These are phyloP conservation scores for Vigna radiata DNA, from an alignment of 306 rosid species.

Conservation along the genomic window DNA sequence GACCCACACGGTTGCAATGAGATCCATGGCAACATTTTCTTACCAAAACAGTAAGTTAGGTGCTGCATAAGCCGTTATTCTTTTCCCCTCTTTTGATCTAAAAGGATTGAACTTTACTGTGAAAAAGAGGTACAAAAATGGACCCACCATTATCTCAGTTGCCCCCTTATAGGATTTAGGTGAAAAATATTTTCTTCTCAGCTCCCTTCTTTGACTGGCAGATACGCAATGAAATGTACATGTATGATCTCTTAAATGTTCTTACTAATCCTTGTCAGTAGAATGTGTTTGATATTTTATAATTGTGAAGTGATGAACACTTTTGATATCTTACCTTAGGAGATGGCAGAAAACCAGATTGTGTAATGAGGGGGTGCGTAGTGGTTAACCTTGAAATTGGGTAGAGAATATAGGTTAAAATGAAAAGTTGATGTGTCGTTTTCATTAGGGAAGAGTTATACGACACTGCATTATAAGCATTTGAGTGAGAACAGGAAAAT, in stretches of 20 bases:
- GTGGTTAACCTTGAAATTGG: slow-evolving; percentile 43
- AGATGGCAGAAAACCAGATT: slow-evolving; percentile 33
- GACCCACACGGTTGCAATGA: slow-evolving; percentile 65
- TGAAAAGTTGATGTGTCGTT: slow-evolving; percentile 46
- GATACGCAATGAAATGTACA: slow-evolving; percentile 29
- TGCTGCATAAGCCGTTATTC: slow-evolving; percentile 49
- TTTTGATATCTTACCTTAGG: slow-evolving; percentile 17
- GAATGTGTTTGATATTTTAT: background rate
- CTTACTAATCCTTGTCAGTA: background rate
- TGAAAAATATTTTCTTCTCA: slow-evolving; percentile 11
- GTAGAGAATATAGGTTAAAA: slow-evolving; percentile 48
- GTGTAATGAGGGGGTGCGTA: slow-evolving; percentile 37
- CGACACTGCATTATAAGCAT: slow-evolving; percentile 48
- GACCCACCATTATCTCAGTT: slow-evolving; percentile 66
- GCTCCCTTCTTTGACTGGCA: slow-evolving; percentile 54
- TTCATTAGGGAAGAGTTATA: slow-evolving; percentile 38
- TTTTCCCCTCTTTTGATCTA: slow-evolving; percentile 41
- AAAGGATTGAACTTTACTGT: slow-evolving; percentile 37
- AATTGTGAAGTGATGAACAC: slow-evolving; percentile 9
- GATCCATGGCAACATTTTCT: slow-evolving; percentile 40
- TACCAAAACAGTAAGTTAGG: slow-evolving; percentile 40
- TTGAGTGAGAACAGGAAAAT: slow-evolving; percentile 50
- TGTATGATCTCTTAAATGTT: background rate
- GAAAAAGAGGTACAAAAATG: slow-evolving; percentile 47
- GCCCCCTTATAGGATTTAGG: slow-evolving; percentile 26